Evolutionary conservation across 257 asterid genomes (phyloP), one percentile per base, ranked within the genome.

Genomic region (Penstemon newberryi): DNA sequence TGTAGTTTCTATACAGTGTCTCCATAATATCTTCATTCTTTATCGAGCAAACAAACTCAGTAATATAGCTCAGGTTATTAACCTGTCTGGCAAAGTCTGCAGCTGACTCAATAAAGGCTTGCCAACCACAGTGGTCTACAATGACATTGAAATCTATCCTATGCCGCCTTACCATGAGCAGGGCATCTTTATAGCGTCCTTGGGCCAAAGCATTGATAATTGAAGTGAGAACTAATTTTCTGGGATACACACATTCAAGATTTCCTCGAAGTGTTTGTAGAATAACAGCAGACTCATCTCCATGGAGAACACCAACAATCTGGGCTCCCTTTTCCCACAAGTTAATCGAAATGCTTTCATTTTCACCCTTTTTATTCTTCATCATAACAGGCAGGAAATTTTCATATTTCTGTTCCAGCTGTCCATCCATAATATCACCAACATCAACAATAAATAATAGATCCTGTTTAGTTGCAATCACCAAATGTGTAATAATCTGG

Each of bases 111-210:
- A 84, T 69, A 81, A 94, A 94, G 63, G 83, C 82, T 80, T 83
- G 82, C 96, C 92, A 94, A 66, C 97, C 95, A 71, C 88, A 87
- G 71, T 84, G 88, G 76, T 94, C 97, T 53, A 89, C 78, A 52
- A 94, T 87, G 80, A 91, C 82, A 80, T 94, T 94, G 65, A 94
- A 94, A 79, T 94, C 99, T 59, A 94, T 91, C 82, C 97, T 83
- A 61, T 94, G 99, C 65, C 97, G 80, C 70, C 97, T 84, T 69
- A 87, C 88, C 96, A 89, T 84, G 66, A 84, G 84, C 64, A 94
- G 71, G 42, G 96, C 96, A 82, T 94, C 97, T 73, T 75, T 81
- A 82, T 82, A 91, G 68, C 96, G 92, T 68, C 84, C 76, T 75
- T 77, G 86, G 49, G 60, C 72, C 85, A 94, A 73, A 58, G 96